phyloP scores from a whole-genome alignment of 176 grass and related monocot species.

The Oryza australiensis region DNA sequence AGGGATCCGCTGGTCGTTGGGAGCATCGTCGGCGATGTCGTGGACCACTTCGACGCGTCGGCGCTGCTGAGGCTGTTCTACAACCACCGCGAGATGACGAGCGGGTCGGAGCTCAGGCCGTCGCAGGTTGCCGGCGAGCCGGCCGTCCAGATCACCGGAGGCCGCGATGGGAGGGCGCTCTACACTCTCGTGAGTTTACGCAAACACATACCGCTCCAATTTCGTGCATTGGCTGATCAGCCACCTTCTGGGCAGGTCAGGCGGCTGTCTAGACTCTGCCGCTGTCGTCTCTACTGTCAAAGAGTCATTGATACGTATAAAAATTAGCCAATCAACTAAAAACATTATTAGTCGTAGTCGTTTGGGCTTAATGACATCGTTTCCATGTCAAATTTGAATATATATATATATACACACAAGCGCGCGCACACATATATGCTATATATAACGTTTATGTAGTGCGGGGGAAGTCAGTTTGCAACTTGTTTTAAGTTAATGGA shows the following conservation, averaged over 20 bases:
- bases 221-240: no score
- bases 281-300: no score
- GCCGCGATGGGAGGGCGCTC: constrained; percentile 35
- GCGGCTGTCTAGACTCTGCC: no score
- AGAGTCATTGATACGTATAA: no score
- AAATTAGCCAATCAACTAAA: no score
- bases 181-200: constrained; percentile 74
- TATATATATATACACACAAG: no score
- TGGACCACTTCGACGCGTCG: constrained; percentile 55
- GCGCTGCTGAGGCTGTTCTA: constrained; percentile 59
- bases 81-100: constrained; percentile 61
- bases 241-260: no score
- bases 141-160: constrained; percentile 52
- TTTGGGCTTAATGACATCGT: no score
- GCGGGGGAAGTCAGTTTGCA: no score
- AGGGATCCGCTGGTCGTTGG: constrained; percentile 81
- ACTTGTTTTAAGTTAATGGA: no score
- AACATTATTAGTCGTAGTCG: no score
- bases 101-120: constrained; percentile 78
- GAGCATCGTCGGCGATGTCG: constrained; percentile 59
- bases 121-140: constrained; percentile 65
- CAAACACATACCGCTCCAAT: background rate
- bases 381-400: background rate
- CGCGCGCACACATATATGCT: no score
- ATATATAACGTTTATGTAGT: background rate